Conservation (phyloP, 805 yeast species). For the Kuraishia hungarica region DNA sequence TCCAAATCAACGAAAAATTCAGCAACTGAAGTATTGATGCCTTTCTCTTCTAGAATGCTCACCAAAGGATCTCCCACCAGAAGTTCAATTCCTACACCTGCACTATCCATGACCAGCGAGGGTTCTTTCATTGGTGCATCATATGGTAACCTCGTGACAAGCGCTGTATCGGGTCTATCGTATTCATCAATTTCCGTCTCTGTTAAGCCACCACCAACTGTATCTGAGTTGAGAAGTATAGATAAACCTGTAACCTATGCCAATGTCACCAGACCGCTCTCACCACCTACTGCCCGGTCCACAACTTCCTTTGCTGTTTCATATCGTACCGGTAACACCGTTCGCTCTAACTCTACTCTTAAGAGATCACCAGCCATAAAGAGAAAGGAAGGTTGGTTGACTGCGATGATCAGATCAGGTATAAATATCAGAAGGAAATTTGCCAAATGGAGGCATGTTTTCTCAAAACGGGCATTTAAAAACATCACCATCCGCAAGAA, state of each 20-base stretch:
- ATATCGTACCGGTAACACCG: background rate
- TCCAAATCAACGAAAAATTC: background rate
- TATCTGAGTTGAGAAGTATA: background rate
- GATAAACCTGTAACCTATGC: background rate
- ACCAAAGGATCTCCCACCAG: background rate
- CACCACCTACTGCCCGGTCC: background rate
- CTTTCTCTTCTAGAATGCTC: background rate
- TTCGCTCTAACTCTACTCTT: constrained; percentile 9
- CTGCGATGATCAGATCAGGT: constrained; percentile 9
- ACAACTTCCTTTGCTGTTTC: background rate
- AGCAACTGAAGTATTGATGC: background rate
- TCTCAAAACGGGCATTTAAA: background rate
- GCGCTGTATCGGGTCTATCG: background rate
- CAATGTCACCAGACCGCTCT: background rate
- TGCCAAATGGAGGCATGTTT: constrained; percentile 6
- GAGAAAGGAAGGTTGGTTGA: constrained; percentile 21
- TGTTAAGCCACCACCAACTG: background rate
- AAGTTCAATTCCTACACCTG: background rate
- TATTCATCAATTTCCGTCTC: background rate
- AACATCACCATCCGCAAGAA: background rate
- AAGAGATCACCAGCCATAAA: constrained; percentile 22
- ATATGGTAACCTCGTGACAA: background rate
- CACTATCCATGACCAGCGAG: background rate
- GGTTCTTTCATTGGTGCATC: background rate
- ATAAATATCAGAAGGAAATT: constrained; percentile 14